phyloP scores from a whole-genome alignment of 805 yeast species.

The Metschnikowia santaceciliae region DNA sequence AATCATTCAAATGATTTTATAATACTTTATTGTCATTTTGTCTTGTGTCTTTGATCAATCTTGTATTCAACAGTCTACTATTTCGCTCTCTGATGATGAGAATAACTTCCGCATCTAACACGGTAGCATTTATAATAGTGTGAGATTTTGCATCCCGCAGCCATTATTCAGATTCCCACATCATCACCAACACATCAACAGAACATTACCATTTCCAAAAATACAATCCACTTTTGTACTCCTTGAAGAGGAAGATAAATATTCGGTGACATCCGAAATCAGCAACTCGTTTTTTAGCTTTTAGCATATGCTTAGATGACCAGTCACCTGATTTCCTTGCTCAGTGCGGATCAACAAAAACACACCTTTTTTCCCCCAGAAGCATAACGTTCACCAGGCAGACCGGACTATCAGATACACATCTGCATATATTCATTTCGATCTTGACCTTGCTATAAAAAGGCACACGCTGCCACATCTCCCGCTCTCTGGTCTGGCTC shows the following conservation, averaged over 20 bases:
- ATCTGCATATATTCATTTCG: not conserved
- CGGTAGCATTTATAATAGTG: not conserved
- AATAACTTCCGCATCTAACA: too few species aligned
- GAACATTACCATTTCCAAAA: too few species aligned
- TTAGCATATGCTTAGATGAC: not conserved
- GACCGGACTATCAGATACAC: not conserved
- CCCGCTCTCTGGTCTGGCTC: not conserved
- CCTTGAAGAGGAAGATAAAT: too few species aligned
- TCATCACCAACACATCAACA: not conserved
- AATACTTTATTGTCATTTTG: too few species aligned
- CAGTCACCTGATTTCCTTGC: slow-evolving; percentile 3
- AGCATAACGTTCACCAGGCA: not conserved
- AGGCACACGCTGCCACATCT: not conserved
- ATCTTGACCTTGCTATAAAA: not conserved
- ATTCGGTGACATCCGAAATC: too few species aligned
- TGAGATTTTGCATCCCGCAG: not conserved
- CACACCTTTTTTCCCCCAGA: not conserved
- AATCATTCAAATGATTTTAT: too few species aligned
- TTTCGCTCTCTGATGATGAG: too few species aligned
- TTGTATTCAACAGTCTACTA: too few species aligned
- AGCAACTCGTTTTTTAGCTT: too few species aligned
- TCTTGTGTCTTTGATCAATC: too few species aligned
- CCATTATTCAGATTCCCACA: not conserved
- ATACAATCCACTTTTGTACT: too few species aligned
- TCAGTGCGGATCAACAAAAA: slow-evolving; percentile 3